Evolutionary conservation across 139 green algal species (phyloP).

Genomic region (Closterium sp.): DNA sequence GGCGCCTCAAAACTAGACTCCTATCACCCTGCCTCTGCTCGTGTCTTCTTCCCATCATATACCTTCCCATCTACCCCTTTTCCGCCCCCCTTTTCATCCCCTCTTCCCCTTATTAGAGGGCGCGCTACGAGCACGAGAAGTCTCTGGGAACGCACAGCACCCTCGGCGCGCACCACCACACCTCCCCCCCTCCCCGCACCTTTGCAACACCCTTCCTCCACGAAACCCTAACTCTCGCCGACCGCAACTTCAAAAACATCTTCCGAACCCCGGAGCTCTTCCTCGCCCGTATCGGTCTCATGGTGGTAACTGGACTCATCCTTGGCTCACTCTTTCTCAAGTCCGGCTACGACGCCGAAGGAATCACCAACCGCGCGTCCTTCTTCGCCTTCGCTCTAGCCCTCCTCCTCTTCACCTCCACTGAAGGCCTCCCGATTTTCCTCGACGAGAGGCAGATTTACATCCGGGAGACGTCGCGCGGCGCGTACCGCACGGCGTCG

Average conservation of each 20-base stretch:
- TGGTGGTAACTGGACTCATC: constrained; percentile 37
- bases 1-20: not conserved
- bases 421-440: constrained; percentile 53
- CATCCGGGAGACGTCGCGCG: constrained; percentile 54
- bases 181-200: constrained; percentile 5
- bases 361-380: constrained; percentile 25
- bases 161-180: not conserved
- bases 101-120: not conserved
- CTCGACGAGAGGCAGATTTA: constrained; percentile 52
- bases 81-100: not conserved
- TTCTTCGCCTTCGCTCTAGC: constrained; percentile 55
- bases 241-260: constrained; percentile 53
- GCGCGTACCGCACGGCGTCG: constrained; percentile 50
- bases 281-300: constrained; percentile 39
- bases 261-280: constrained; percentile 56
- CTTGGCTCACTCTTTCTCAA: constrained; percentile 54
- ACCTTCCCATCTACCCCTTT: not conserved
- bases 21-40: not conserved
- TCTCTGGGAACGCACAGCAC: not conserved
- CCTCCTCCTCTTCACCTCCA: constrained; percentile 55
- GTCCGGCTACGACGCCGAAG: constrained; percentile 5
- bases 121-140: not conserved
- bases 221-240: constrained; percentile 41
- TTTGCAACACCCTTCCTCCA: constrained; percentile 29
- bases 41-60: too few species aligned